A percentile compares a stretch with the other conserved stretches of the same genome.
phyloP scores from a whole-genome alignment of 2,329 filamentous ascomycete species.

The Trichoderma cornu-damae region DNA sequence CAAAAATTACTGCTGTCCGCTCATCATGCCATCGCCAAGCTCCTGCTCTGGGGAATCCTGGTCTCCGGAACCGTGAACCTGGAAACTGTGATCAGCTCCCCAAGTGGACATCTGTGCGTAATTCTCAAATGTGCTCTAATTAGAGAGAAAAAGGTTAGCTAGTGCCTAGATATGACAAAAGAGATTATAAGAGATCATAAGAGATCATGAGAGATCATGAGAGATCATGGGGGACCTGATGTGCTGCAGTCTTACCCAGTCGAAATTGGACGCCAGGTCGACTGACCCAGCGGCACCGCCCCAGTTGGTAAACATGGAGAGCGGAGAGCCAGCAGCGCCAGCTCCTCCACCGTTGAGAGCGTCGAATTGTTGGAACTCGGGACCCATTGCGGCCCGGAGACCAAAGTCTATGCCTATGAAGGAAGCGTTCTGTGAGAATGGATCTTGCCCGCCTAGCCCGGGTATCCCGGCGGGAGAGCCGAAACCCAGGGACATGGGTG shows the following conservation, averaged over 20 bases:
- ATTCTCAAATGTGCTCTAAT: constrained; percentile 51
- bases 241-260: constrained; percentile 49
- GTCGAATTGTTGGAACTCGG: constrained; percentile 31
- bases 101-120: constrained; percentile 51
- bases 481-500: constrained; percentile 27
- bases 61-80: constrained; percentile 41
- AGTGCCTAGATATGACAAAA: neutral
- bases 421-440: constrained; percentile 36
- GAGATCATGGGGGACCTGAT: too few relatives aligned
- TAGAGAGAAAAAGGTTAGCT: constrained; percentile 24
- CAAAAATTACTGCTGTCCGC: constrained; percentile 17
- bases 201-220: too few relatives aligned
- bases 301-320: constrained; percentile 49
- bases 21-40: constrained; percentile 25
- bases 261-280: constrained; percentile 49
- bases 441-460: constrained; percentile 25
- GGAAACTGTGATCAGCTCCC: constrained; percentile 48
- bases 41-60: constrained; percentile 28
- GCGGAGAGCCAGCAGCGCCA: constrained; percentile 38
- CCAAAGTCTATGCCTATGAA: constrained; percentile 45
- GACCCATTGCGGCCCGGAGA: constrained; percentile 29
- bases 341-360: constrained; percentile 24
- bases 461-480: constrained; percentile 26
- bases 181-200: too few relatives aligned
- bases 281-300: constrained; percentile 31